Base-by-base conservation (phyloP, 768 basidiomycete genomes). In the Tricholoma flavovirens region DNA sequence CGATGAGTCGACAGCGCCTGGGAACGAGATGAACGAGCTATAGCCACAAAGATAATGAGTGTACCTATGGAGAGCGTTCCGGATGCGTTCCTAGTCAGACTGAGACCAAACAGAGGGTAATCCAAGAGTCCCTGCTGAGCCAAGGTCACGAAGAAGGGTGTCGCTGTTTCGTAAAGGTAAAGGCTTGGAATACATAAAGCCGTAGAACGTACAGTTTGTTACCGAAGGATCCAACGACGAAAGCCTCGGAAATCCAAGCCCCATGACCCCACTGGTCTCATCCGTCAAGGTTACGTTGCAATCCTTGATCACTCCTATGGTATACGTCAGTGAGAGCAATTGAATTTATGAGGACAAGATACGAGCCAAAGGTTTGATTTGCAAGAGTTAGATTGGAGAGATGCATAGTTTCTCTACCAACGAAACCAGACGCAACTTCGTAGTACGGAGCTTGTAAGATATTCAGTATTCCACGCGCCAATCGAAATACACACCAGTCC, bases 101-200 rank as follows among this genome's bases (percentile, higher is more conserved):
- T 83, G 24, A 92, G 61, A n/a, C 85, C 87, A 61, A 91, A 91
- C 8, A 92, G 63, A 1, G 90, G 90, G 64, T 90, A 92, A 32
- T 83, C 80, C 48, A 91, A 69, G 29, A 78, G 69, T 15, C 88
- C 89, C 58, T 79, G 75, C 56, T 83, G 75, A 7, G 85, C 82
- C 50, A 91, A 72, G 19, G 69, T 77, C 3, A 81, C 72, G 46
- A 91, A 77, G 71, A 90, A 87, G 0, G 90, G 86, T 0, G 82
- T 80, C 1, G 85, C 88, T 90, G 54, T 30, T n/a, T 45, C 48
- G 52, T 42, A n/a, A 49, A 21, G 29, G 33, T 56, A 7, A 56
- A 53, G 30, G 56, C 32, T 6, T 30, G 36, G 45, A 40, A 35
- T 49, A 5, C 12, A 7, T 15, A 52, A 43, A 26, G 4, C 19